Percentiles rank a stretch among this genome's conserved stretches.
These are phyloP conservation scores for Sugiyamaella boreocaroliniensis DNA, from an alignment of 805 yeast species.

Conservation along the genomic window DNA sequence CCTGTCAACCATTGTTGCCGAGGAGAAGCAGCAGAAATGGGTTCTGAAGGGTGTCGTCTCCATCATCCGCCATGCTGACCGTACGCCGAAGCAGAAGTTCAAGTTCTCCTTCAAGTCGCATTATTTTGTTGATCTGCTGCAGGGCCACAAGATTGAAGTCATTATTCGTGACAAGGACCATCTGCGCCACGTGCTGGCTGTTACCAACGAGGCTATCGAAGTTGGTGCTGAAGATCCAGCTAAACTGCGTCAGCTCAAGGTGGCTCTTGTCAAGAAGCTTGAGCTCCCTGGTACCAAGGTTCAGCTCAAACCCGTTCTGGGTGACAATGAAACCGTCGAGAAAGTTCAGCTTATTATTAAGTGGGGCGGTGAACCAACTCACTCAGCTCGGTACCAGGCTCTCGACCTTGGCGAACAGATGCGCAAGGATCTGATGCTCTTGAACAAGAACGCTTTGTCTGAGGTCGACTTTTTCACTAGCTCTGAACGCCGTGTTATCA, in stretches of 20 bases:
- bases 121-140: slow-evolving; percentile 73
- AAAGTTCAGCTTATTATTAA: slow-evolving; percentile 92
- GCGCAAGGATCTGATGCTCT: slow-evolving; percentile 81
- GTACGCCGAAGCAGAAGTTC: slow-evolving; percentile 97
- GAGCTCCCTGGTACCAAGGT: slow-evolving; percentile 93
- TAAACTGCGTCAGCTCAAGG: slow-evolving; percentile 67
- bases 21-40: slow-evolving; percentile 84
- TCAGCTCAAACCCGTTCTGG: slow-evolving; percentile 85
- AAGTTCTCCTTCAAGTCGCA: slow-evolving; percentile 90
- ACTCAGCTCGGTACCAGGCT: slow-evolving; percentile 91
- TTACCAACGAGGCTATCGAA: slow-evolving; percentile 62
- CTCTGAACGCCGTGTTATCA: slow-evolving; percentile 89
- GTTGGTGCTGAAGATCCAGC: slow-evolving; percentile 74
- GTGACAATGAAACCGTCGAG: slow-evolving; percentile 56
- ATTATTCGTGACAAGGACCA: slow-evolving; percentile 87
- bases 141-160: slow-evolving; percentile 94
- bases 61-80: slow-evolving; percentile 93
- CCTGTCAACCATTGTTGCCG: slow-evolving; percentile 37
- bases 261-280: slow-evolving; percentile 83
- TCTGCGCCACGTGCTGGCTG: slow-evolving; percentile 74
- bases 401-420: slow-evolving; percentile 92
- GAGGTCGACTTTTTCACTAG: slow-evolving; percentile 85
- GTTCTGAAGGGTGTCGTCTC: slow-evolving; percentile 87
- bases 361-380: slow-evolving; percentile 99
- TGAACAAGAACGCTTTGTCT: slow-evolving; percentile 77